Evolutionary conservation across 164 flowering plant species (phyloP), one percentile per base, ranked within the genome.

Genomic region (Piper betle): DNA sequence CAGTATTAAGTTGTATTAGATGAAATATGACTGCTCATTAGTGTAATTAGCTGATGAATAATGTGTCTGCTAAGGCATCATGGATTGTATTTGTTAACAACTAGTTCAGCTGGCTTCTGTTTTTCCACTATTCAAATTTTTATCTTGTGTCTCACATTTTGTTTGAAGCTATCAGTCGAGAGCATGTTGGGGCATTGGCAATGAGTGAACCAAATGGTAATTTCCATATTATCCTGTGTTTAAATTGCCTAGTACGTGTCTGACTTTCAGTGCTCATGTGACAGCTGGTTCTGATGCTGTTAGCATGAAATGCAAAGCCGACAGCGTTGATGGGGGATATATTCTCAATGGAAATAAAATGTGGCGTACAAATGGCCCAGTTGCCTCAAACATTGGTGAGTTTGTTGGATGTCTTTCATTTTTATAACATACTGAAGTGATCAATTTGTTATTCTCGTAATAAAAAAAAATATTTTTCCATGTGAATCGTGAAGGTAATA

Each of bases 191-290:
- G 74, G 99, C 99, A 71, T 80, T 94, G 68, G 95, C 96, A 61
- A 94, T 94, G 97, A 94, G 99, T 79, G 99, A 94, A 71, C 96
- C 99, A 60, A 91, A 94, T 79, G 89, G 99, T 94, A 87, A 69
- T 60, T 67, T 56, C 18, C 58, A 8, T 39, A 58, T 13, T 11
- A 17, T 5, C 4, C 39, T 39, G 39, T 37, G 11, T 10, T 59
- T 17, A 41, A 57, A 60, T 41, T 38, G 55, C 33, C 39, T 8
- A 13, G 5, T 39, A 25, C 33, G 42, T 46, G 59, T 54, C 63
- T 68, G 8, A 43, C 38, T 60, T 25, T 9, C 56, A 39, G 55
- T 48, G 58, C 18, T 43, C 66, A 19, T 72, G 69, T 67, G 56
- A 38, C 82, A 94, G 99, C 99, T 87, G 99, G 99, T 18, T 94